Percentiles rank a stretch among this genome's conserved stretches.
phyloP scores from a whole-genome alignment of 306 rosid genomes.

The Mucuna pruriens region DNA sequence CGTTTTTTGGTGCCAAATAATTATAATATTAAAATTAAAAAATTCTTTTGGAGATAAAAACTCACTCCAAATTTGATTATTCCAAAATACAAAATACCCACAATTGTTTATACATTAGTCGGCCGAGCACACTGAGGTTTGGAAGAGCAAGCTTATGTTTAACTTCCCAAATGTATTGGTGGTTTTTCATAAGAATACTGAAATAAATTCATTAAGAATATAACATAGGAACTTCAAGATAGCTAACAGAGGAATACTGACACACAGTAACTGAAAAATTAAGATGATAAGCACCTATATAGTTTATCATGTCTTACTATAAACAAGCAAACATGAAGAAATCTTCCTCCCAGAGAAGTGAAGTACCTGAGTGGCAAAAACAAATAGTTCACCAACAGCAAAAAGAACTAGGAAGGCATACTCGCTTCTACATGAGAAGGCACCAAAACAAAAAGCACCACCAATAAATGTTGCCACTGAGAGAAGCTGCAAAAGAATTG shows the following conservation, averaged over 20 bases:
- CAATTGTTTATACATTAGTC: background rate
- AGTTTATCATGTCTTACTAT: constrained; percentile 4
- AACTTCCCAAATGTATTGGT: background rate
- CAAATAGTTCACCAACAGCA: constrained; percentile 77
- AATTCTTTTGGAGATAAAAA: background rate
- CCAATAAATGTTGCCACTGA: constrained; percentile 67
- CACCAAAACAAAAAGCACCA: constrained; percentile 69
- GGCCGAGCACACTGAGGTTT: background rate
- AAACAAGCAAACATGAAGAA: constrained; percentile 2
- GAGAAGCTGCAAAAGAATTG: constrained; percentile 68
- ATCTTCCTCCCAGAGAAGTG: background rate
- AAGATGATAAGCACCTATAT: constrained; percentile 11
- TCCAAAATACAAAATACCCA: background rate
- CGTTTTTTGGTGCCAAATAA: background rate
- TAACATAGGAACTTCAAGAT: constrained; percentile 16
- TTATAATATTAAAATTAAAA: no score
- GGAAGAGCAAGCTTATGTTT: background rate
- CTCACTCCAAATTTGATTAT: background rate
- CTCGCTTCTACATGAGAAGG: constrained; percentile 72
- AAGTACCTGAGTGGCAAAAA: constrained; percentile 90
- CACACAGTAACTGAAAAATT: background rate
- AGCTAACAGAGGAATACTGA: background rate
- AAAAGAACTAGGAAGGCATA: constrained; percentile 78
- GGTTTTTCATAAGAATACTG: constrained; percentile 13
- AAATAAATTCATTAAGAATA: constrained; percentile 7